Percentiles rank a stretch among this genome's conserved stretches.
These are phyloP conservation scores for Podospora didyma DNA, from an alignment of 495 filamentous ascomycete genomes.

Conservation along the genomic window DNA sequence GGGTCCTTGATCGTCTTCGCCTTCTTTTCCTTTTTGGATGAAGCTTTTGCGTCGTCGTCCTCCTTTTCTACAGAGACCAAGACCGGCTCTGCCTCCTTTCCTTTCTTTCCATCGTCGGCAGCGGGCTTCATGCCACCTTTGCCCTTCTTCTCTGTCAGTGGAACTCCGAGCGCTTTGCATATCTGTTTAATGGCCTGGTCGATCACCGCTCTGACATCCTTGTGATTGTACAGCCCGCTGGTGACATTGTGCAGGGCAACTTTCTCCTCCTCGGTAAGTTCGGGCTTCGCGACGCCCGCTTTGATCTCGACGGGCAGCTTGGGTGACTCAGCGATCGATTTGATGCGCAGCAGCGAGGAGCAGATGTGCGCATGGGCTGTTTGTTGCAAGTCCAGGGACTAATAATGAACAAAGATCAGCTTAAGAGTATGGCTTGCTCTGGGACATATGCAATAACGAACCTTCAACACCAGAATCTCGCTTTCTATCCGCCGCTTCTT, in stretches of 20 bases:
- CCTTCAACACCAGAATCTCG: conserved; percentile 76
- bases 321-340: conserved; percentile 56
- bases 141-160: conserved; percentile 40
- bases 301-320: conserved; percentile 47
- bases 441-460: conserved; percentile 27
- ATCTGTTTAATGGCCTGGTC: conserved; percentile 59
- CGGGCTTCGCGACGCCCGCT: conserved; percentile 41
- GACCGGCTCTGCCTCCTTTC: conserved; percentile 7
- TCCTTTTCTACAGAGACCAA: no score
- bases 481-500: conserved; percentile 57
- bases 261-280: conserved; percentile 44
- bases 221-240: conserved; percentile 74
- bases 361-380: conserved; percentile 67
- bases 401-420: not conserved
- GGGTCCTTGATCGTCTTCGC: not conserved
- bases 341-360: conserved; percentile 70
- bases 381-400: conserved; percentile 57
- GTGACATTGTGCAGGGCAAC: conserved; percentile 64
- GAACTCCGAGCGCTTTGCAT: conserved; percentile 55
- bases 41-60: no score
- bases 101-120: conserved; percentile 19
- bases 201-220: conserved; percentile 66
- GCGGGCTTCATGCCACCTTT: conserved; percentile 15
- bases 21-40: conserved; percentile 6
- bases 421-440: no score